Evolutionary conservation across 176 grass and related monocot genomes (phyloP).

Genomic region (Lolium rigidum): DNA sequence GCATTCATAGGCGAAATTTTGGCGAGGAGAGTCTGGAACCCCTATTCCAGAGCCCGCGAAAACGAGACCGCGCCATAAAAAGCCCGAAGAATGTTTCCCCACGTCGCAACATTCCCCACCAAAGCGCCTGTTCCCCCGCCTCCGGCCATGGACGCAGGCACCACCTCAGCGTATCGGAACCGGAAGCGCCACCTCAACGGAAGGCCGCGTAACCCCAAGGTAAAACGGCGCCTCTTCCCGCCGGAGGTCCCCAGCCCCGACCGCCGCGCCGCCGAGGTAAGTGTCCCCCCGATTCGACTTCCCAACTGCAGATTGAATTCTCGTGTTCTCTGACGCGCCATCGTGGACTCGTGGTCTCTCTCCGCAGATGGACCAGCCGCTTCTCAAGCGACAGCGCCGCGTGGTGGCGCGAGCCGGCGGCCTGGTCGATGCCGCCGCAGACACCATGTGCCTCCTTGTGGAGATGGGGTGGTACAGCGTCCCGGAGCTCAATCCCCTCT

Average conservation of each 20-base stretch:
- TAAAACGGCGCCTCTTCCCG: background rate
- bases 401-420: background rate
- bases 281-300: background rate
- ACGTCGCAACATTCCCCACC: background rate
- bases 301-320: no score
- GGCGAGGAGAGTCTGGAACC: background rate
- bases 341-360: no score
- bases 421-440: background rate
- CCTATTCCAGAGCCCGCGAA: background rate
- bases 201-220: background rate
- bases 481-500: background rate
- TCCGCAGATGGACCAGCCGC: background rate
- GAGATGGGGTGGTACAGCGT: background rate
- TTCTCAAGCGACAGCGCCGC: background rate
- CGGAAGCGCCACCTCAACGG: background rate
- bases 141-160: background rate
- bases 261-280: background rate
- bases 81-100: background rate
- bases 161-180: background rate
- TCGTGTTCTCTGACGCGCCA: no score
- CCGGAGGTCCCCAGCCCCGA: background rate
- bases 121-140: background rate
- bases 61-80: background rate
- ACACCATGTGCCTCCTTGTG: background rate
- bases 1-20: background rate